These are phyloP conservation scores for Austropuccinia psidii DNA, from an alignment of 1,284 basidiomycete genomes.

Conservation along the genomic window DNA sequence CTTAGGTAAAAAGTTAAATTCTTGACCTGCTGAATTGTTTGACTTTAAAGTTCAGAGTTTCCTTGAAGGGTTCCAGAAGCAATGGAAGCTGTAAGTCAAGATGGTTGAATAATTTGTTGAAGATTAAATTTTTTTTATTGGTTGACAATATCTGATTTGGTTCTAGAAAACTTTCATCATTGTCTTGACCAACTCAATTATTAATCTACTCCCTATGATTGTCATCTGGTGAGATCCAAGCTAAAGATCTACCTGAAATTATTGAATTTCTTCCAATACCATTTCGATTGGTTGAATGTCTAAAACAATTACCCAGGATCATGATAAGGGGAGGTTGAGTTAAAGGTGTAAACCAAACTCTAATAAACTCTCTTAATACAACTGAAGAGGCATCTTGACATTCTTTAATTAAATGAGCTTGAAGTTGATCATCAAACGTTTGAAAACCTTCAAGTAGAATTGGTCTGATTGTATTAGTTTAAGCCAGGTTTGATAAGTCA, in stretches of 20 bases:
- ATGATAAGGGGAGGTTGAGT: slow-evolving; percentile 3
- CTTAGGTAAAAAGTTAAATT: slow-evolving; percentile 16
- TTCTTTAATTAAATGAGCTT: neutral
- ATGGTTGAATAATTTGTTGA: no score
- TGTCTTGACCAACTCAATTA: no score
- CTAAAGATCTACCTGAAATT: no score
- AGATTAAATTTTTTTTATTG: no score
- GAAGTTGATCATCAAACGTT: neutral
- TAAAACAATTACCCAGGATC: neutral
- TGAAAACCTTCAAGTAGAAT: neutral
- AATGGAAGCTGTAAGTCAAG: no score
- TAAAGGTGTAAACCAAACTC: slow-evolving; percentile 24
- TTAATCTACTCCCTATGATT: no score
- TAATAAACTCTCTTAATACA: slow-evolving; percentile 9
- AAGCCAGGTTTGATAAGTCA: neutral
- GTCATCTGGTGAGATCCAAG: no score
- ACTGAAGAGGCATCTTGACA: slow-evolving; percentile 14
- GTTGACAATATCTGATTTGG: no score
- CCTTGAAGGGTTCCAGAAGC: no score
- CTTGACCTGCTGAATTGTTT: neutral
- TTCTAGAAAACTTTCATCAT: no score
- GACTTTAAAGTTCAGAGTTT: no score
- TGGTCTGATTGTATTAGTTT: neutral
- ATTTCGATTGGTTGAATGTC: neutral
- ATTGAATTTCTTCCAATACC: no score